A percentile compares a stretch with the other conserved stretches of the same genome.
Evolutionary conservation across 306 rosid genomes (phyloP).

Genomic region (Spatholobus suberectus): DNA sequence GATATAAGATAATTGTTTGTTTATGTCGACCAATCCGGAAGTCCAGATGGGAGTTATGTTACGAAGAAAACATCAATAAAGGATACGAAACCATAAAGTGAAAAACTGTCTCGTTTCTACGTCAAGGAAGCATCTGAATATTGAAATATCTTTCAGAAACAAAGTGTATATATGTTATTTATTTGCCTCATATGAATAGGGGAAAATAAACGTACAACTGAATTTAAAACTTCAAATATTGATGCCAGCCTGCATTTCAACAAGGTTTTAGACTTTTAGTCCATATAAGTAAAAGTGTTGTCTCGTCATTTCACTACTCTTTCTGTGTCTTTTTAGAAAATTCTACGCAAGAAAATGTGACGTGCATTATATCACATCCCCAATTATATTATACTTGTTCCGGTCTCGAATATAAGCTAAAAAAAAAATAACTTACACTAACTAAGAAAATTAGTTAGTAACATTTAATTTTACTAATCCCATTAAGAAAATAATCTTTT

Average conservation of each 20-base stretch:
- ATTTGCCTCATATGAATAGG: not conserved
- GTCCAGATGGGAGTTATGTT: not conserved
- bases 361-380: no score
- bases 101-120: not conserved
- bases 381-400: no score
- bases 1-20: not conserved
- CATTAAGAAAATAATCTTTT: no score
- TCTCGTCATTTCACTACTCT: not conserved
- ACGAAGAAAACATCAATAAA: not conserved
- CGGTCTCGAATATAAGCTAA: no score
- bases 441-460: no score
- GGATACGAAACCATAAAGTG: conserved; percentile 1
- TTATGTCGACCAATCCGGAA: not conserved
- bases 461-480: no score
- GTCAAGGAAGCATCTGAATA: not conserved
- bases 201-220: not conserved
- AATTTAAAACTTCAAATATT: not conserved
- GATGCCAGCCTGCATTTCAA: not conserved
- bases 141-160: not conserved
- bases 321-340: no score
- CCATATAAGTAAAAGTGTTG: not conserved
- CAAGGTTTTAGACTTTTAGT: not conserved
- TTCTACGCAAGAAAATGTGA: no score
- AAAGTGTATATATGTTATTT: not conserved
- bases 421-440: no score